phyloP scores from a whole-genome alignment of 768 basidiomycete species.

The Suillus weaverae region DNA sequence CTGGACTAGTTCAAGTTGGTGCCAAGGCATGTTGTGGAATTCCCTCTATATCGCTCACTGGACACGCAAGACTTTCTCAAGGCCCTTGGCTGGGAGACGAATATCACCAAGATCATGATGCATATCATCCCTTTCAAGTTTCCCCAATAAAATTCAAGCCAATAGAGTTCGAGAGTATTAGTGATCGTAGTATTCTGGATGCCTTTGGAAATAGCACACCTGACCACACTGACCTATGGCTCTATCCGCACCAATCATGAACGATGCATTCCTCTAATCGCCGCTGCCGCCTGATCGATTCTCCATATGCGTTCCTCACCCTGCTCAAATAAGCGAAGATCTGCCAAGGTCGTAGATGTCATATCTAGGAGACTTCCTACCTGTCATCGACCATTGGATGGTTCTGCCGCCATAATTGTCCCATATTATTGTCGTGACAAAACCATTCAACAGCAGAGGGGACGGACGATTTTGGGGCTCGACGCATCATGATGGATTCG shows the following conservation, averaged over 20 bases:
- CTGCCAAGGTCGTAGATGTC: slow-evolving; percentile 44
- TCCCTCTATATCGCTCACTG: neutral
- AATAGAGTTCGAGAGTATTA: slow-evolving; percentile 36
- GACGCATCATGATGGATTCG: neutral
- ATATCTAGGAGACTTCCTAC: slow-evolving; percentile 12
- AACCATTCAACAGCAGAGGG: neutral
- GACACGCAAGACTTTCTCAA: slow-evolving; percentile 26
- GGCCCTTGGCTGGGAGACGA: slow-evolving; percentile 26
- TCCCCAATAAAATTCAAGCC: slow-evolving; percentile 45
- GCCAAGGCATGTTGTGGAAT: neutral
- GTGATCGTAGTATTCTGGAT: neutral
- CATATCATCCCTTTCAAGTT: slow-evolving; percentile 26
- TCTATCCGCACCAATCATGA: slow-evolving; percentile 44
- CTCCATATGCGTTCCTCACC: slow-evolving; percentile 23
- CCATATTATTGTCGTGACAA: neutral
- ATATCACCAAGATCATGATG: slow-evolving; percentile 36
- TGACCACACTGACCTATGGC: slow-evolving; percentile 28
- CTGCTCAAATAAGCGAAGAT: slow-evolving; percentile 46
- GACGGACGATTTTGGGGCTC: neutral
- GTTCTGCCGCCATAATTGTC: neutral
- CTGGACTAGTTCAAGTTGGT: neutral
- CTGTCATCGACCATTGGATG: neutral
- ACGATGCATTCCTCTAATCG: slow-evolving; percentile 33
- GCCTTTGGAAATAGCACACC: neutral
- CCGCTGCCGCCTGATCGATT: slow-evolving; percentile 14